Base-by-base conservation (phyloP, 2,329 filamentous ascomycete genomes). In the Trichophyton benhamiae region DNA sequence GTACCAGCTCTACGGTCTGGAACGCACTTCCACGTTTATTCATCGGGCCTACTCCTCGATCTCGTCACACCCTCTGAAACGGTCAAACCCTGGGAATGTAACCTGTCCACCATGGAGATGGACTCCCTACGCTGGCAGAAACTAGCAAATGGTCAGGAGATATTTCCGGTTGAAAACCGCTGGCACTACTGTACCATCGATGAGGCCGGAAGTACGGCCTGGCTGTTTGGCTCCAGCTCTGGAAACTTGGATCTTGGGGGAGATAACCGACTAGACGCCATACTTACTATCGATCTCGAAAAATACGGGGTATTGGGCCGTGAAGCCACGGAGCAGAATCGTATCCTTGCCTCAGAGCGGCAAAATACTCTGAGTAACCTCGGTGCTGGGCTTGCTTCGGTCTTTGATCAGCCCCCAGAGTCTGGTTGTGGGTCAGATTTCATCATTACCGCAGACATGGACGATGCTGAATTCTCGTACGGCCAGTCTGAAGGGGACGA, bases 101-200 rank as follows among this genome's bases (percentile, higher is more conserved):
- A 91, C 20, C 75, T 99, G 22, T 96, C 91, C 0, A 89, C 91
- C 2, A 78, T 99, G 27, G 94, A 99, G 68, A 79, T 99, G 9
- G 87, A 88, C 62, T 87, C 88, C 0, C 77, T 97, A 58, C 86
- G 91, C 57, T 99, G 94, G 94, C 91, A 96, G 73, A 95, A 91
- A 71, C 80, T 99, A 17, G 94, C 92, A 1, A 92, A 96, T 69
- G 94, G 94, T 2, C 87, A 89, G 58, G 94, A 99, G 71, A 87
- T 99, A 38, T 99, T 96, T 76, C 88, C 88, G 67, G 79, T 85
- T 0, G 89, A 88, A n/a, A 97, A 94, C 72, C 85, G 92, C 63
- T 99, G 94, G 94, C 92, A 97, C 73, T 99, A 99, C 72, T 97
- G 94, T 72, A 95, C 91, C 2, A 88, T 96, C 75, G 95, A 96